These are phyloP conservation scores for Anisogramma anomala DNA, from an alignment of 2,329 filamentous ascomycete species.

Conservation along the genomic window DNA sequence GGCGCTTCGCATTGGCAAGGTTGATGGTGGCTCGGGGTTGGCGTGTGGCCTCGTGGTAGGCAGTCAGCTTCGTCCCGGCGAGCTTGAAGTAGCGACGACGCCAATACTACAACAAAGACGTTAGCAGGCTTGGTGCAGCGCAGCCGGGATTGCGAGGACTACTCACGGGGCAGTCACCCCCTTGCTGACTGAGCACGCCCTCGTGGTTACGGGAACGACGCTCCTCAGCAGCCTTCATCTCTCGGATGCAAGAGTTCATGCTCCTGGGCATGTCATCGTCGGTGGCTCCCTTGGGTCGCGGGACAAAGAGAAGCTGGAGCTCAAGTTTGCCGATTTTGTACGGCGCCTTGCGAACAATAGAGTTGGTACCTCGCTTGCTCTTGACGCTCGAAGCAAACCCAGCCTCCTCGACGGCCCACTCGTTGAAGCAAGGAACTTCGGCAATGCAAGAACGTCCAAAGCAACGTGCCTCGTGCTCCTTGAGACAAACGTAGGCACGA, in stretches of 20 bases:
- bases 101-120: conserved; percentile 72
- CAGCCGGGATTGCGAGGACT: background rate
- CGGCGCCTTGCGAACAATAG: conserved; percentile 72
- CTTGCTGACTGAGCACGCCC: conserved; percentile 87
- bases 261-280: conserved; percentile 99
- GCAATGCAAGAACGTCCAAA: conserved; percentile 81
- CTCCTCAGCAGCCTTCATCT: conserved; percentile 83
- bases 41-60: conserved; percentile 88
- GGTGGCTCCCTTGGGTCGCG: conserved; percentile 71
- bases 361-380: conserved; percentile 70
- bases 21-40: conserved; percentile 97
- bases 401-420: conserved; percentile 87
- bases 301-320: conserved; percentile 87
- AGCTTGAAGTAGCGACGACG: conserved; percentile 96
- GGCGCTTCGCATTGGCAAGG: conserved; percentile 76
- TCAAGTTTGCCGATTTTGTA: conserved; percentile 94
- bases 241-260: conserved; percentile 91
- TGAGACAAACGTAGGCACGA: conserved; percentile 83
- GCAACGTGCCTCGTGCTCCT: conserved; percentile 79
- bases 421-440: conserved; percentile 92
- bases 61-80: conserved; percentile 78
- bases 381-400: conserved; percentile 75
- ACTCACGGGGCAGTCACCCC: conserved; percentile 92
- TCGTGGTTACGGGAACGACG: conserved; percentile 69
- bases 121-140: conserved; percentile 26